Base-by-base conservation (phyloP, 1,284 basidiomycete genomes). In the Sanguinoderma infundibulare region DNA sequence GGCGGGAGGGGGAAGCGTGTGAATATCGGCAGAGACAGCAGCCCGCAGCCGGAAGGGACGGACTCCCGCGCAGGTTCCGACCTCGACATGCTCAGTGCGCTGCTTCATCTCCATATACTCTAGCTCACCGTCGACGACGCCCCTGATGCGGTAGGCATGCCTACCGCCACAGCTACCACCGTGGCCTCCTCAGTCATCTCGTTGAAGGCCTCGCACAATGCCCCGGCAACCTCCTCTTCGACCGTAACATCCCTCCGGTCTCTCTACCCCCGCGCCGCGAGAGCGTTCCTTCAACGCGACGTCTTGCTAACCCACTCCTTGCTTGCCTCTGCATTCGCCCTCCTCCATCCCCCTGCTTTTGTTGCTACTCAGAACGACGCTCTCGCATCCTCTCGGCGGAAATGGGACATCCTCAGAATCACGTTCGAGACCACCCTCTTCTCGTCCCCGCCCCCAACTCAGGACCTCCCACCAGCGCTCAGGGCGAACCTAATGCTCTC, bases 321-420 rank as follows among this genome's bases (percentile, higher is more conserved):
- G 36, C 72, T 92, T 34, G 76, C 81, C 39, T 84, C 88, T n/a
- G 91, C 90, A 0, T 91, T 92, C 71, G 70, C 82, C 26, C 73
- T 90, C 38, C 67, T 92, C 20, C 73, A 78, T 10, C 79, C 88
- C 3, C 87, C 87, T 4, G 62, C 69, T 8, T 56, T 68, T 12
- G 62, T 69, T 4, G 66, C 67, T 1, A 51, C 57, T 14, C 61
- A 69, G 0, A 76, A 78, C 32, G 85, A 88, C 68, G 59, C 74
- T 14, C 77, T 90, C 4, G 73, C 79, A 54, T 78, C 82, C 14
- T 80, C 86, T 62, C 82, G 90, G 17, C 79, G 87, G 55, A 92
- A 92, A 77, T 94, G 92, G 92, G 91, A 94, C 67, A 86, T 94
- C 56, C 84, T 94, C 5, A 83, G 91, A 24, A 87, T 94, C 66